These are phyloP conservation scores for Aspergillus olivimuriae DNA, from an alignment of 495 filamentous ascomycete species.

Conservation along the genomic window DNA sequence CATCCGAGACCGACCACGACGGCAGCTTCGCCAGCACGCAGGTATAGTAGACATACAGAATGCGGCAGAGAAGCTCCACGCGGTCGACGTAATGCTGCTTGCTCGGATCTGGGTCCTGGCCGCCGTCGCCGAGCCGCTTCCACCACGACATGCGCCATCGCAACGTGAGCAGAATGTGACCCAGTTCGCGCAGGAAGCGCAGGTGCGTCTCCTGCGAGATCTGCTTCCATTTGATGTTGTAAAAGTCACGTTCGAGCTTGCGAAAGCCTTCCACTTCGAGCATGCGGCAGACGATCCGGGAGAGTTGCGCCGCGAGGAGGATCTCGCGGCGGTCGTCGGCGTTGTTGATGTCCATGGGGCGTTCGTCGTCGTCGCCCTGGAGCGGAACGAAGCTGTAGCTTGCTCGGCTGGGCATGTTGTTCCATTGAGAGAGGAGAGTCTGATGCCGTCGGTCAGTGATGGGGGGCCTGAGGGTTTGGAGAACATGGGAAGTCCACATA, in stretches of 20 bases:
- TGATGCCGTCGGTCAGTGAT: slow-evolving; percentile 14
- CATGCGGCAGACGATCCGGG: slow-evolving; percentile 44
- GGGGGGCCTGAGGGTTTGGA: not conserved
- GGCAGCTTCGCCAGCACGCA: slow-evolving; percentile 43
- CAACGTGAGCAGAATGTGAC: slow-evolving; percentile 40
- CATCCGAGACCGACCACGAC: slow-evolving; percentile 33
- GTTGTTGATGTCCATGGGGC: slow-evolving; percentile 37
- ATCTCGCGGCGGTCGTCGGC: slow-evolving; percentile 36
- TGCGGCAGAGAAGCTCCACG: slow-evolving; percentile 41
- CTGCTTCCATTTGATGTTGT: slow-evolving; percentile 47
- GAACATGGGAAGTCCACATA: slow-evolving; percentile 16
- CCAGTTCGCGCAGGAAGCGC: slow-evolving; percentile 39
- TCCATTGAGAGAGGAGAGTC: slow-evolving; percentile 43
- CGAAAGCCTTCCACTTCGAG: slow-evolving; percentile 47
- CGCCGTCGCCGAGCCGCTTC: slow-evolving; percentile 40
- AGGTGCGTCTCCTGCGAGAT: slow-evolving; percentile 40
- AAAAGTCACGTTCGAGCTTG: slow-evolving; percentile 43
- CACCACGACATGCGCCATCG: slow-evolving; percentile 48
- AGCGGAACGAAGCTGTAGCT: slow-evolving; percentile 38
- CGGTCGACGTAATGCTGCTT: slow-evolving; percentile 43
- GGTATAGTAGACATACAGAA: slow-evolving; percentile 47
- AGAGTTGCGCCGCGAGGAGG: slow-evolving; percentile 41
- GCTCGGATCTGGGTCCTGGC: slow-evolving; percentile 34
- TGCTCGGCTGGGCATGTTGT: slow-evolving; percentile 48
- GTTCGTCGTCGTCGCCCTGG: slow-evolving; percentile 27